phyloP scores from a whole-genome alignment of 805 yeast genomes.

The Yamadazyma olivae region DNA sequence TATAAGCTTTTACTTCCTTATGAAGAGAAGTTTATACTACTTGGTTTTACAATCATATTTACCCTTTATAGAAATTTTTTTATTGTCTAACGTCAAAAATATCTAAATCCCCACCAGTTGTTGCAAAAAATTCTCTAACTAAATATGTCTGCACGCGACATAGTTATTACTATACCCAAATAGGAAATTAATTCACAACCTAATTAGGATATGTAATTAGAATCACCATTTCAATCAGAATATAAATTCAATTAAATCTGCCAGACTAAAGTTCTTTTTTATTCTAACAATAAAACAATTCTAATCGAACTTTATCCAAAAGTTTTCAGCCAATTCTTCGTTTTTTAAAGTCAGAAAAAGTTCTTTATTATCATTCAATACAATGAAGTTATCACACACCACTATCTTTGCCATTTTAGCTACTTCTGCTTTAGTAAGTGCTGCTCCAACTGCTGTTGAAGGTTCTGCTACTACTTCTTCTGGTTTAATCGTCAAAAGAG shows the following conservation, averaged over 20 bases:
- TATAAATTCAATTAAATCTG: too few relatives aligned
- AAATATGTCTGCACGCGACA: conserved; percentile 8
- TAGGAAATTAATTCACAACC: conserved; percentile 16
- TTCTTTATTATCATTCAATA: not conserved
- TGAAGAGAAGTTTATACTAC: too few relatives aligned
- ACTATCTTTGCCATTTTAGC: conserved; percentile 40
- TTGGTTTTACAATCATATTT: too few relatives aligned
- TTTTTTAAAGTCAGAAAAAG: too few relatives aligned
- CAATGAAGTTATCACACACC: conserved; percentile 41
- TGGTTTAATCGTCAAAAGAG: conserved; percentile 28
- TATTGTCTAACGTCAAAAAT: too few relatives aligned
- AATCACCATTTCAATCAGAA: not conserved
- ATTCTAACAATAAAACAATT: not conserved
- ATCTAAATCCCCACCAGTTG: not conserved
- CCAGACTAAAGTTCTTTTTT: too few relatives aligned
- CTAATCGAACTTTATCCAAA: not conserved
- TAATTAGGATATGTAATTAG: conserved; percentile 5
- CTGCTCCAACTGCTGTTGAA: conserved; percentile 26
- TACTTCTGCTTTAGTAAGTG: conserved; percentile 31
- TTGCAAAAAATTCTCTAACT: not conserved
- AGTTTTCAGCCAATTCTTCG: not conserved
- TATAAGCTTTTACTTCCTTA: too few relatives aligned
- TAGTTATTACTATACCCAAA: conserved; percentile 18
- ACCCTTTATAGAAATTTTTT: too few relatives aligned
- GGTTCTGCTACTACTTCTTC: conserved; percentile 10